Base-by-base conservation (phyloP, 2,329 filamentous ascomycete genomes). In the Graphilbum sp. region DNA sequence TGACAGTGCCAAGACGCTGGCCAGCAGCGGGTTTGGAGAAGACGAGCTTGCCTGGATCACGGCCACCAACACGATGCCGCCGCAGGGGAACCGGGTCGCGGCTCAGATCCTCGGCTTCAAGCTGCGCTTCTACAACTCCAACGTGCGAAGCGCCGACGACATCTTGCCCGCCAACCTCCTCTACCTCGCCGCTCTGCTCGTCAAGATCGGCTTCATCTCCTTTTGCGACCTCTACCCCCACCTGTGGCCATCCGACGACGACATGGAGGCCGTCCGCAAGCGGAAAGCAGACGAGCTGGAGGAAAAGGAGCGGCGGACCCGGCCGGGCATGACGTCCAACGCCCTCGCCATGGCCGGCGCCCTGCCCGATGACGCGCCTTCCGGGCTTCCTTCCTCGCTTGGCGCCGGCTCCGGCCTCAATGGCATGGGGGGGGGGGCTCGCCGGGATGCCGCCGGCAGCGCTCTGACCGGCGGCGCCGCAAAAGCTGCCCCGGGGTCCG, bases 71-170 rank as follows among this genome's bases (percentile, higher is more conserved):
- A 92, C 83, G 0, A 60, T 90, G 4, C 87, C 87, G 5, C 85
- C 87, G 2, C 67, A 72, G 23, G 90, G 92, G 23, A 98, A 95
- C 54, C 75, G 79, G 32, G 84, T 92, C 42, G 90, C 90, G 1
- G 92, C 92, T 23, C 90, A 96, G 54, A 69, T 98, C 4, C 75
- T 98, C 13, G 90, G 90, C 4, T 98, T 98, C 67, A 98, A 98
- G 58, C 70, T 98, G 36, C 82, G 84, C 13, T 98, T 94, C 56
- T 98, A 98, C 53, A 81, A 84, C 31, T 92, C 85, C 0, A 66
- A 77, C 21, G 76, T 80, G 27, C 74, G 88, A 29, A 38, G 36
- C 40, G 75, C 83, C 42, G 69, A 76, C 38, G 90, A 96, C 50
- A 67, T 77, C 3, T 66, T 96, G 2, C 90, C 90, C 0, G 83